phyloP scores from a whole-genome alignment of 805 yeast species.

The Saturnispora galanensis region DNA sequence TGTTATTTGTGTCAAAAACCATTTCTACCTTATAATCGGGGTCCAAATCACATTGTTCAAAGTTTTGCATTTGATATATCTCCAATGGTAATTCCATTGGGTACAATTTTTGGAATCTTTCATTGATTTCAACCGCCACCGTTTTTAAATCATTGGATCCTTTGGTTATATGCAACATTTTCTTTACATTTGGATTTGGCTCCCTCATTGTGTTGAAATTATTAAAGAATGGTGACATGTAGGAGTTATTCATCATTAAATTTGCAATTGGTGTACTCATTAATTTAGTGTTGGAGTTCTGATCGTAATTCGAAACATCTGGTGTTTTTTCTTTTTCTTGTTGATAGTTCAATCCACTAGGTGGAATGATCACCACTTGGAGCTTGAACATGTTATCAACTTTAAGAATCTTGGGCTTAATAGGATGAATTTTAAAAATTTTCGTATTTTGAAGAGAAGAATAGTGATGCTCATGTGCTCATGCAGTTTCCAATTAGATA shows the following conservation, averaged over 20 bases:
- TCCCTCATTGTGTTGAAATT: background rate
- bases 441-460: background rate
- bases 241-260: slow-evolving; percentile 6
- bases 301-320: background rate
- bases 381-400: slow-evolving; percentile 10
- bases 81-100: slow-evolving; percentile 49
- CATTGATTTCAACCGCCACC: slow-evolving; percentile 44
- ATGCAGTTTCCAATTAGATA: background rate
- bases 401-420: too few relatives aligned
- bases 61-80: slow-evolving; percentile 58
- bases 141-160: slow-evolving; percentile 36
- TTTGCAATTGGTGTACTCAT: slow-evolving; percentile 21
- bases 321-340: background rate
- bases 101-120: slow-evolving; percentile 51
- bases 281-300: slow-evolving; percentile 14
- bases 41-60: slow-evolving; percentile 62
- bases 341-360: slow-evolving; percentile 1
- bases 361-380: slow-evolving; percentile 13
- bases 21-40: slow-evolving; percentile 63
- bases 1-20: slow-evolving; percentile 44
- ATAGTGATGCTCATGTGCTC: slow-evolving; percentile 2
- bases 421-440: background rate
- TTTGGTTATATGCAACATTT: slow-evolving; percentile 57
- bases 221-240: slow-evolving; percentile 9
- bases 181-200: slow-evolving; percentile 18